Percentiles rank a stretch among this genome's conserved stretches.
These are phyloP conservation scores for Themeda triandra DNA, from an alignment of 176 grass and related monocot genomes.

Conservation along the genomic window DNA sequence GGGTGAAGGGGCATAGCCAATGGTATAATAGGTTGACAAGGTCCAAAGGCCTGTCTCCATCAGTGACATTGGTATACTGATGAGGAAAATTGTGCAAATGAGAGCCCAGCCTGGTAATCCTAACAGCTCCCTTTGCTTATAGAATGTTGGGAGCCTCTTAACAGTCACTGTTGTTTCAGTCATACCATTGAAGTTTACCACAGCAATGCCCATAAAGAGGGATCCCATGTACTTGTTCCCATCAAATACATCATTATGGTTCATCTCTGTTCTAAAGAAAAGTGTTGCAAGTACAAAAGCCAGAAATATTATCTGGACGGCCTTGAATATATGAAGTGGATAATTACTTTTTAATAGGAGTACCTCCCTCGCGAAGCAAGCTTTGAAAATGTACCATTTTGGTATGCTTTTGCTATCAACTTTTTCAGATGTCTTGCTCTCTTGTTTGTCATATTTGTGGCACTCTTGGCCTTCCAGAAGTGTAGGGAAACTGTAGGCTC, in stretches of 20 bases:
- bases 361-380: constrained; percentile 73
- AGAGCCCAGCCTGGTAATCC: constrained; percentile 78
- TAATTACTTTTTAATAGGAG: constrained; percentile 78
- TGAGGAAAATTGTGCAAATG: constrained; percentile 64
- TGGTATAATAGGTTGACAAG: constrained; percentile 72
- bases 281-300: constrained; percentile 67
- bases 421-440: no score
- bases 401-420: no score
- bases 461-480: no score
- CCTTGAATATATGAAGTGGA: constrained; percentile 83
- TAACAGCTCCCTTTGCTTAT: constrained; percentile 86
- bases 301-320: constrained; percentile 65
- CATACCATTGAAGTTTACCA: constrained; percentile 56
- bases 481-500: constrained; percentile 28
- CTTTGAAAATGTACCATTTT: constrained; percentile 64
- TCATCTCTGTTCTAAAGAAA: constrained; percentile 69
- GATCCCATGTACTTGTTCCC: constrained; percentile 73
- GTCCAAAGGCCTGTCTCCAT: constrained; percentile 79
- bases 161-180: constrained; percentile 20
- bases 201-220: constrained; percentile 47
- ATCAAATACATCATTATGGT: constrained; percentile 48
- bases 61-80: constrained; percentile 65
- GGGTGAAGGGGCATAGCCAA: constrained; percentile 78
- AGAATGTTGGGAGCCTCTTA: constrained; percentile 72
- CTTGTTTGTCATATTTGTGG: no score